phyloP scores from a whole-genome alignment of 2,329 filamentous ascomycete genomes.

The Sporothrix pallida region DNA sequence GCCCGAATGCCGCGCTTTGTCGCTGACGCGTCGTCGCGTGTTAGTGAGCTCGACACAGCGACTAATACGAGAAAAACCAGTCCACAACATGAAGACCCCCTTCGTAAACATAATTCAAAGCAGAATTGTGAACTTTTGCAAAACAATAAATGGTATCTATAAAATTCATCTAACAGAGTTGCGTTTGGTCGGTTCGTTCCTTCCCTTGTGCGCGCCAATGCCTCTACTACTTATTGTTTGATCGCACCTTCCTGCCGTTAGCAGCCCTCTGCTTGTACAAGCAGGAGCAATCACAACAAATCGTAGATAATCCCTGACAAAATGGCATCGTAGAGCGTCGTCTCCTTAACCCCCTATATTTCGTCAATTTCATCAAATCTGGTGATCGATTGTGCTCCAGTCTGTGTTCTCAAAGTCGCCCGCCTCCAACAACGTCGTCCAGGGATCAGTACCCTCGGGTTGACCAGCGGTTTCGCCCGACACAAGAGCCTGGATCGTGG shows the following conservation, averaged over 20 bases:
- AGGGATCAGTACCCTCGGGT: neutral
- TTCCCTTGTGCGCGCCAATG: neutral
- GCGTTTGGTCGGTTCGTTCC: conserved; percentile 3
- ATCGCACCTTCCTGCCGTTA: neutral
- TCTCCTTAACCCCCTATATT: neutral
- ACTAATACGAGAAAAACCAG: neutral
- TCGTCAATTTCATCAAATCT: neutral
- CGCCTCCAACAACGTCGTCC: conserved; percentile 23
- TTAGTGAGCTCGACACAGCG: neutral
- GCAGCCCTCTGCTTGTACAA: neutral
- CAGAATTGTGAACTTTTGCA: neutral
- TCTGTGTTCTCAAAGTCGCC: conserved; percentile 14
- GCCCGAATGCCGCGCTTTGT: neutral
- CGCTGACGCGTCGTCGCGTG: conserved; percentile 18
- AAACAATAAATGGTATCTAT: conserved; percentile 2
- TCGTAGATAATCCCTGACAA: no score
- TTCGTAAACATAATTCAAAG: neutral
- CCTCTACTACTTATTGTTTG: neutral
- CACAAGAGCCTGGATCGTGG: neutral
- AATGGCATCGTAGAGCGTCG: neutral
- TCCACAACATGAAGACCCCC: neutral
- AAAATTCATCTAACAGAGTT: conserved; percentile 13
- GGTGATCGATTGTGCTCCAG: conserved; percentile 13
- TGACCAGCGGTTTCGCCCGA: neutral
- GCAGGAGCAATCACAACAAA: neutral